Percentiles rank a stretch among this genome's conserved stretches.
Conservation (phyloP, 2,329 filamentous ascomycete species). For the Graphiopsis chlorocephala region DNA sequence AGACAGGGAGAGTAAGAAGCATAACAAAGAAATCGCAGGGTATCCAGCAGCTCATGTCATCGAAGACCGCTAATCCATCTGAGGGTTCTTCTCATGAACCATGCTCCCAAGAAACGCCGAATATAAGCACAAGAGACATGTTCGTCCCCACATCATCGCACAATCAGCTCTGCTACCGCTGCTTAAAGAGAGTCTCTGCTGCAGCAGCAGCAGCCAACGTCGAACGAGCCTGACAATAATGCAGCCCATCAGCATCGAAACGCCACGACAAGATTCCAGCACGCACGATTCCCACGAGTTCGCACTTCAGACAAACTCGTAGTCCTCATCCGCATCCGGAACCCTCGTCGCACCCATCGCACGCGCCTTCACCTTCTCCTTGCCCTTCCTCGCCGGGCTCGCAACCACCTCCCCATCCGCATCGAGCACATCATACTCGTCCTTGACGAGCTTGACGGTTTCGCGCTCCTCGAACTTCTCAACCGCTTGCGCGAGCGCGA, state of each 20-base stretch:
- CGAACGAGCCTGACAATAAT: neutral
- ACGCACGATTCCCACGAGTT: neutral
- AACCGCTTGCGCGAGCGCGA: constrained; percentile 56
- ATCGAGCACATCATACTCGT: constrained; percentile 57
- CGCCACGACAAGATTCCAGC: neutral
- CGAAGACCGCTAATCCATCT: constrained; percentile 24
- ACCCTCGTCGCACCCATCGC: constrained; percentile 28
- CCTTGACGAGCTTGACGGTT: constrained; percentile 59
- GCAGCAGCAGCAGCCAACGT: neutral
- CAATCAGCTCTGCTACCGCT: neutral
- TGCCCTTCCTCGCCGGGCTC: constrained; percentile 34
- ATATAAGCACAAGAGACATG: neutral
- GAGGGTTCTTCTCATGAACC: constrained; percentile 17
- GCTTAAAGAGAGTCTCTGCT: neutral
- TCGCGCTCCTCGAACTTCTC: constrained; percentile 59
- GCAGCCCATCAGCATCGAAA: neutral
- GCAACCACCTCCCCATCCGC: constrained; percentile 34
- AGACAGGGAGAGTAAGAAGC: neutral
- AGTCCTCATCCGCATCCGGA: constrained; percentile 33
- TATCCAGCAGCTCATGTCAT: constrained; percentile 29
- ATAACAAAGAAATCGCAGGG: constrained; percentile 13
- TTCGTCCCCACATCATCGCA: neutral
- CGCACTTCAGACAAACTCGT: constrained; percentile 34
- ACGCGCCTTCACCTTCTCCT: constrained; percentile 31
- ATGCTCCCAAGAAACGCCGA: constrained; percentile 13